These are phyloP conservation scores for Elongisporangium undulatum DNA, from an alignment of 352 stramenopile genomes.

Conservation along the genomic window DNA sequence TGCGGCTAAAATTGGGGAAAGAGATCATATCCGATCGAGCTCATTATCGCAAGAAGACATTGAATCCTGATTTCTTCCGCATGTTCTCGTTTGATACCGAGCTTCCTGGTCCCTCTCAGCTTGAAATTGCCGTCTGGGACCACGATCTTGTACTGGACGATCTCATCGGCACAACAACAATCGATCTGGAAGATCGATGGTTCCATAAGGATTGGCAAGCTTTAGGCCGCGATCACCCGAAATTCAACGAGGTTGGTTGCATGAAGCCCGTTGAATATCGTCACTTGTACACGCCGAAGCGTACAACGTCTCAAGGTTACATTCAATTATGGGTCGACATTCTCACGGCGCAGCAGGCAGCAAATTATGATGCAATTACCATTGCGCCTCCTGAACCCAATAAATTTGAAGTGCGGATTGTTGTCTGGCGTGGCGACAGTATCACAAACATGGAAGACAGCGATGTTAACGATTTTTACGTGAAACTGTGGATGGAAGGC, in stretches of 20 bases:
- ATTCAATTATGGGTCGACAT: conserved; percentile 91
- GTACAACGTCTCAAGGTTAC: conserved; percentile 58
- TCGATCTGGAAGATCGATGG: conserved; percentile 93
- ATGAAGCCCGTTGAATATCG: conserved; percentile 89
- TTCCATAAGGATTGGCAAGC: conserved; percentile 87
- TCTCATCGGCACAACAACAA: conserved; percentile 88
- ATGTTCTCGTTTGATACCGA: conserved; percentile 62
- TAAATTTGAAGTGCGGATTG: conserved; percentile 84
- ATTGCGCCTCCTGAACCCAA: conserved; percentile 62
- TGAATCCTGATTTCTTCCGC: conserved; percentile 78
- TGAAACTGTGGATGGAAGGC: conserved; percentile 88
- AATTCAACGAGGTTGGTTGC: conserved; percentile 12
- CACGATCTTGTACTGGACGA: conserved; percentile 75
- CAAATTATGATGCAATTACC: conserved; percentile 50
- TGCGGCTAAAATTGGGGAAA: conserved; percentile 73
- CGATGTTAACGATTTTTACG: conserved; percentile 90
- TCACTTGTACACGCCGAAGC: conserved; percentile 75
- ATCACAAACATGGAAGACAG: conserved; percentile 70
- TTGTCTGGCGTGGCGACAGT: conserved; percentile 88
- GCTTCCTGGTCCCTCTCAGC: conserved; percentile 70
- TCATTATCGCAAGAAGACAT: conserved; percentile 67
- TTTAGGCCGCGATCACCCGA: conserved; percentile 25
- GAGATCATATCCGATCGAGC: conserved; percentile 55
- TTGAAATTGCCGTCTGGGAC: conserved; percentile 80
- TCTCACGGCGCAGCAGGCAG: conserved; percentile 65